Percentiles rank a stretch among this genome's conserved stretches.
Conservation (phyloP, 2,329 filamentous ascomycete species). For the Furcasterigmium sp. region DNA sequence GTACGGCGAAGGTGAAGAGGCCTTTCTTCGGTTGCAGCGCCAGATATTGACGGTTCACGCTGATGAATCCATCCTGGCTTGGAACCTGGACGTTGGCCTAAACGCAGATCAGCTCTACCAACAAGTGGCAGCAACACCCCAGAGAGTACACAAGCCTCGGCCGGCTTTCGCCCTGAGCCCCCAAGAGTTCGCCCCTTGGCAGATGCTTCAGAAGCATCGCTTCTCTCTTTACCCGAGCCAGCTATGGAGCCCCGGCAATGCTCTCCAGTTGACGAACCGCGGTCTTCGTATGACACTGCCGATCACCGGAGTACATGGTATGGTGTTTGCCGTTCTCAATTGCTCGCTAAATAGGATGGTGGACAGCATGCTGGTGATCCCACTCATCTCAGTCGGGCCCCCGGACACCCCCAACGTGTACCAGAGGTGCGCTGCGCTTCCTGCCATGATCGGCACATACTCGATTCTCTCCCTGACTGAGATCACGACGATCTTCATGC, state of each 20-base stretch:
- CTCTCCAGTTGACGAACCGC: constrained; percentile 3
- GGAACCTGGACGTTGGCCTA: constrained; percentile 11
- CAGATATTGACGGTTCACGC: constrained; percentile 13
- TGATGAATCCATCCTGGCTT: constrained; percentile 13
- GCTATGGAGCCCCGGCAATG: not conserved
- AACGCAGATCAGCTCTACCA: not conserved
- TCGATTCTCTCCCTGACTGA: not conserved
- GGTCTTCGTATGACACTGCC: constrained; percentile 4
- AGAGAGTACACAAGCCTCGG: not conserved
- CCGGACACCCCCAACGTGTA: not conserved
- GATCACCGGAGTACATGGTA: not conserved
- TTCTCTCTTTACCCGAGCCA: not conserved
- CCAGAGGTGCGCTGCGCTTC: not conserved
- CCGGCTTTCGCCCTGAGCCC: not conserved
- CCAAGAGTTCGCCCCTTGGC: constrained; percentile 4
- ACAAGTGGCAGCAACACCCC: not conserved
- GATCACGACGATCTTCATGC: not conserved
- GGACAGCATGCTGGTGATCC: not conserved
- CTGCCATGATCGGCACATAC: not conserved
- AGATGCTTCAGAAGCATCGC: not conserved
- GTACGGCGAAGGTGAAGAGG: constrained; percentile 18
- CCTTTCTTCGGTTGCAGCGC: constrained; percentile 18
- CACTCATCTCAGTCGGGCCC: not conserved
- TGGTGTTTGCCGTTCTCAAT: not conserved
- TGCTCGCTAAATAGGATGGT: not conserved